These are phyloP conservation scores for Neurospora sp. DNA, from an alignment of 495 filamentous ascomycete species.

Conservation along the genomic window DNA sequence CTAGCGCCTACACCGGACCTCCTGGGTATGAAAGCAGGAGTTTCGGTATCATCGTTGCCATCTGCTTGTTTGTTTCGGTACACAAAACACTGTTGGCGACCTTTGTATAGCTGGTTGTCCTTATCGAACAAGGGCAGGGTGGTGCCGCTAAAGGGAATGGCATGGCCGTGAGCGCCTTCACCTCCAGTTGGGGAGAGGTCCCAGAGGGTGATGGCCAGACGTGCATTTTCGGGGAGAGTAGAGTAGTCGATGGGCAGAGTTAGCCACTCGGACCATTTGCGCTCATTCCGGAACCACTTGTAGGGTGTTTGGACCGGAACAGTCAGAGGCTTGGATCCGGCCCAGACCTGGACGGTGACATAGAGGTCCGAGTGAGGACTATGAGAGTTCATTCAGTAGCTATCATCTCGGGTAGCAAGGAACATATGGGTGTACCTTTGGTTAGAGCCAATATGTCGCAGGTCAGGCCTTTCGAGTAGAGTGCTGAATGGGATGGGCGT, in stretches of 20 bases:
- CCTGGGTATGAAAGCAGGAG: constrained; percentile 52
- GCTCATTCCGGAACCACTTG: constrained; percentile 68
- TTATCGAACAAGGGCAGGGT: constrained; percentile 83
- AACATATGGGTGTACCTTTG: constrained; percentile 31
- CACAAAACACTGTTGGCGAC: constrained; percentile 81
- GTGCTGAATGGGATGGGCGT: constrained; percentile 67
- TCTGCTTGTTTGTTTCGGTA: constrained; percentile 78
- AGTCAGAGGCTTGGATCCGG: constrained; percentile 88
- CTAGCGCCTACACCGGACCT: constrained; percentile 23
- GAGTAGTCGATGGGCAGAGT: constrained; percentile 73
- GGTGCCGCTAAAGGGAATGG: constrained; percentile 87
- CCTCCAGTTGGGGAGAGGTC: constrained; percentile 74
- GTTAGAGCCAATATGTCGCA: constrained; percentile 79
- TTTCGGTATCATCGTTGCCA: constrained; percentile 69
- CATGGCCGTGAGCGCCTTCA: constrained; percentile 54
- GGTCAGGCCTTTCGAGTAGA: constrained; percentile 62
- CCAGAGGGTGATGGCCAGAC: constrained; percentile 91
- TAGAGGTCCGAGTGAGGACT: constrained; percentile 76
- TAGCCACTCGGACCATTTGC: constrained; percentile 96
- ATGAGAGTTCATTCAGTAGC: not conserved
- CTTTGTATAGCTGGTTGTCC: constrained; percentile 79
- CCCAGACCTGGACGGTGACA: constrained; percentile 86
- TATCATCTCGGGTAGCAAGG: not conserved
- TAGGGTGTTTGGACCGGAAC: constrained; percentile 88
- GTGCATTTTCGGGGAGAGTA: constrained; percentile 63